A percentile compares a stretch with the other conserved stretches of the same genome.
Conservation (phyloP, 2,329 filamentous ascomycete genomes). For the Juglanconis oblonga region DNA sequence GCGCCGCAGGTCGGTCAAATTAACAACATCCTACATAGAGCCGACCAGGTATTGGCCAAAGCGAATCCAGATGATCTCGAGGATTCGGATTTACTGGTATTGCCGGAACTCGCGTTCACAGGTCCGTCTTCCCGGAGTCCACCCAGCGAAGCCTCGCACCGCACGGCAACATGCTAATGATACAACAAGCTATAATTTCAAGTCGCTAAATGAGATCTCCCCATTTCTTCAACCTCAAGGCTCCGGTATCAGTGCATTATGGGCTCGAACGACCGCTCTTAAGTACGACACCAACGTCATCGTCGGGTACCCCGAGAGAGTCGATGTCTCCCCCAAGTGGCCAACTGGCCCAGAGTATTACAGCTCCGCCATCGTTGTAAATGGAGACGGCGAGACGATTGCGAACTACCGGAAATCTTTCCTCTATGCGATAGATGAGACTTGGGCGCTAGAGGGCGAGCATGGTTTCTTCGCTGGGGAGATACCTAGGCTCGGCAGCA, state of each 20-base stretch:
- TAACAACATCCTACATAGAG: conserved; percentile 66
- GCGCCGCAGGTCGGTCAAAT: conserved; percentile 67
- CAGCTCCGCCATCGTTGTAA: conserved; percentile 53
- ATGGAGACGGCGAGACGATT: conserved; percentile 54
- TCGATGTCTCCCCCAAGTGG: conserved; percentile 48
- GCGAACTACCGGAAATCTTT: conserved; percentile 60
- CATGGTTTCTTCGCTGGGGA: conserved; percentile 13
- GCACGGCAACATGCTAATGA: neutral
- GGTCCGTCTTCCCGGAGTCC: conserved; percentile 41
- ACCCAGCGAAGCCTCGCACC: neutral
- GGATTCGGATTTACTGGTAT: conserved; percentile 64
- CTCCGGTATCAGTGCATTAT: conserved; percentile 65
- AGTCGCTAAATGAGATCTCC: conserved; percentile 62
- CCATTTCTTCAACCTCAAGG: conserved; percentile 67
- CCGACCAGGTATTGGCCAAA: conserved; percentile 56
- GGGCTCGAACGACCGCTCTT: conserved; percentile 66
- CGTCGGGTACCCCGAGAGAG: conserved; percentile 72
- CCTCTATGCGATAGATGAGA: conserved; percentile 58
- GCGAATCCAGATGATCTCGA: conserved; percentile 55
- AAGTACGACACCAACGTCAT: conserved; percentile 66
- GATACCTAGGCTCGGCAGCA: conserved; percentile 46
- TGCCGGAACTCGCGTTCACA: conserved; percentile 74
- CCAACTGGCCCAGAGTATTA: conserved; percentile 52
- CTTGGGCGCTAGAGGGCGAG: conserved; percentile 54
- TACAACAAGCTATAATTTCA: conserved; percentile 70